Base-by-base conservation (phyloP, 1,139 yeast species). In the Magnusiomyces sp. region DNA sequence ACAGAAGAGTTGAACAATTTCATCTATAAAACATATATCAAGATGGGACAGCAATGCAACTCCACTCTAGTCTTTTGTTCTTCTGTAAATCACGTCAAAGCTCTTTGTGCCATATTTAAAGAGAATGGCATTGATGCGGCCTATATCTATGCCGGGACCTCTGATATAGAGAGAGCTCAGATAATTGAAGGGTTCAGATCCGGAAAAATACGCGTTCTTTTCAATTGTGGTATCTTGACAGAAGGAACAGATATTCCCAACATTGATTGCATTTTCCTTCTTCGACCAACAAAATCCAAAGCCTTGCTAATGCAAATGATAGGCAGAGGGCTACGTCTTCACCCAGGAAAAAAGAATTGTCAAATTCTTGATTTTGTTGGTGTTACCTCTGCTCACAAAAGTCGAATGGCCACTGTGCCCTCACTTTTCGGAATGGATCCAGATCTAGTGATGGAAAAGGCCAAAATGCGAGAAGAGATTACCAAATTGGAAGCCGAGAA, bases 181-280 rank as follows among this genome's bases (percentile, higher is more conserved):
- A 71, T 81, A 0, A 66, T 89, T 0, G 67, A 71, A 2, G 82
- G 77, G 44, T 90, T 90, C 62, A 75, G 73, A 54, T 59, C 66
- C 1, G 90, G 95, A 0, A 61, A 72, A 16, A 72, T 86, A 29
- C 79, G 83, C 2, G 95, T 92, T 0, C 67, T 90, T 31, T 77
- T 94, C 65, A 92, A 92, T 61, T 95, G 95, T 61, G 88, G 84
- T 23, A 88, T 90, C 2, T 83, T 90, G 58, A 90, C 96, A 0
- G 98, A 92, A 65, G 98, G 98, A 0, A 88, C 97, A 0, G 97
- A 90, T 66, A 82, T 90, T 20, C 97, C 97, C 1, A 82, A 83
- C 56, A 84, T 90, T 51, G 97, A 90, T 62, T 82, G 89, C 29
- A 69, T 90, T 7, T 71, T 90, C 45, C 68, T 90, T 34, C 85